Evolutionary conservation across 1,139 yeast species (phyloP).

Genomic region (Suhomyces bolitotheri): DNA sequence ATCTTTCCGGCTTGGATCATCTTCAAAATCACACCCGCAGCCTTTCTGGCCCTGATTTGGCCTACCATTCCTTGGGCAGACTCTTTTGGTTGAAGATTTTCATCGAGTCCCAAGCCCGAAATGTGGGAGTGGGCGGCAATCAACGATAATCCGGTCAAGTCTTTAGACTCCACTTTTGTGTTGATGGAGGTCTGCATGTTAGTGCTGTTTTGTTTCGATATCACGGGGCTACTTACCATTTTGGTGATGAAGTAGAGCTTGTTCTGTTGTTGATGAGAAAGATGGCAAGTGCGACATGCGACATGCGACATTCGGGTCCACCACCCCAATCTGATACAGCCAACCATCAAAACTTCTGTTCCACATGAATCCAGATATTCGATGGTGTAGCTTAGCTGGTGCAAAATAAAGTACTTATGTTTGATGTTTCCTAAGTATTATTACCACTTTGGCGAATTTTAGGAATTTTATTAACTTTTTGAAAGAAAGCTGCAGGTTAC

Average conservation of each 20-base stretch:
- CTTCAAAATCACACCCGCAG: slow-evolving; percentile 90
- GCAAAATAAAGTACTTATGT: too few species aligned
- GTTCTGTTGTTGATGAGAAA: slow-evolving; percentile 8
- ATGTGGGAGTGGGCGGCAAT: slow-evolving; percentile 98
- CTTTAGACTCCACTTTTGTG: slow-evolving; percentile 43
- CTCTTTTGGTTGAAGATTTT: slow-evolving; percentile 78
- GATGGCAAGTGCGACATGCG: slow-evolving; percentile 2
- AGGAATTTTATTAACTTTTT: too few species aligned
- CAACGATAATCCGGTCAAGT: slow-evolving; percentile 59
- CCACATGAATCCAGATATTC: too few species aligned
- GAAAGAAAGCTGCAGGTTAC: too few species aligned
- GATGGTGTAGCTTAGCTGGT: too few species aligned
- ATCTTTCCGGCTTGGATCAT: slow-evolving; percentile 93
- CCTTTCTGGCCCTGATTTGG: slow-evolving; percentile 89
- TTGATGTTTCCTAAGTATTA: too few species aligned
- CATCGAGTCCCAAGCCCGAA: slow-evolving; percentile 92
- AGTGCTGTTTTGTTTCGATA: slow-evolving; percentile 5
- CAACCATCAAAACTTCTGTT: too few species aligned
- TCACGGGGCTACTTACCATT: slow-evolving; percentile 14
- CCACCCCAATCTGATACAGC: too few species aligned
- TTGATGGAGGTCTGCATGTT: slow-evolving; percentile 28
- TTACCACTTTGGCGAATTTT: too few species aligned
- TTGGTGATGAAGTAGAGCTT: slow-evolving; percentile 1
- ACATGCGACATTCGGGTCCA: too few species aligned
- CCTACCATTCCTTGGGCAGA: slow-evolving; percentile 96